phyloP scores from a whole-genome alignment of 305 asterid genomes.

The Andrographis paniculata region DNA sequence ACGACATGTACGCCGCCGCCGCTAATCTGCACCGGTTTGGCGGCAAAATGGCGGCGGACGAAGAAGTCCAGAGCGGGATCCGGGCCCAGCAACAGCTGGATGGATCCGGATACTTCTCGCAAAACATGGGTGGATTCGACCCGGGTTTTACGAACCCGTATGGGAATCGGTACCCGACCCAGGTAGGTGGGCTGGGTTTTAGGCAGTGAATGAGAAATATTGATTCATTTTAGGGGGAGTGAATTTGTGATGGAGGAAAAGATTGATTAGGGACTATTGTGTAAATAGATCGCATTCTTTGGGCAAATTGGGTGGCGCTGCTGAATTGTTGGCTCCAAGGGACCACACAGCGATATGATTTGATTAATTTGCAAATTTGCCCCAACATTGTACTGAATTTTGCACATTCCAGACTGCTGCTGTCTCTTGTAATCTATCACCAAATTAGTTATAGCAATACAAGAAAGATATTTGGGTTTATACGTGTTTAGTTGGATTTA shows the following conservation, averaged over 20 bases:
- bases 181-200: slow-evolving; percentile 24
- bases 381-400: too few species aligned
- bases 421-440: background rate
- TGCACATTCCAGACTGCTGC: too few species aligned
- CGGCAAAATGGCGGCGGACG: slow-evolving; percentile 22
- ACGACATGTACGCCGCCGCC: slow-evolving; percentile 21
- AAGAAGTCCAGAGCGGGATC: slow-evolving; percentile 42
- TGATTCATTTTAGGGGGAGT: background rate
- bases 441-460: too few species aligned
- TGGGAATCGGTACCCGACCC: slow-evolving; percentile 29
- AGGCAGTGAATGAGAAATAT: slow-evolving; percentile 17
- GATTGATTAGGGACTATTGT: slow-evolving; percentile 7
- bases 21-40: background rate
- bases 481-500: too few species aligned
- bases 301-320: slow-evolving; percentile 10
- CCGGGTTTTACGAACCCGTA: slow-evolving; percentile 30
- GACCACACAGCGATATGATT: background rate
- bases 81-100: slow-evolving; percentile 20
- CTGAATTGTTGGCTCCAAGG: background rate
- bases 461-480: too few species aligned
- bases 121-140: slow-evolving; percentile 10
- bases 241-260: background rate
- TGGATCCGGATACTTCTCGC: slow-evolving; percentile 18
- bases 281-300: slow-evolving; percentile 24
- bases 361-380: background rate